Evolutionary conservation across 2,329 filamentous ascomycete species (phyloP), one percentile per base, ranked within the genome.

Genomic region (Stemphylium vesicarium): DNA sequence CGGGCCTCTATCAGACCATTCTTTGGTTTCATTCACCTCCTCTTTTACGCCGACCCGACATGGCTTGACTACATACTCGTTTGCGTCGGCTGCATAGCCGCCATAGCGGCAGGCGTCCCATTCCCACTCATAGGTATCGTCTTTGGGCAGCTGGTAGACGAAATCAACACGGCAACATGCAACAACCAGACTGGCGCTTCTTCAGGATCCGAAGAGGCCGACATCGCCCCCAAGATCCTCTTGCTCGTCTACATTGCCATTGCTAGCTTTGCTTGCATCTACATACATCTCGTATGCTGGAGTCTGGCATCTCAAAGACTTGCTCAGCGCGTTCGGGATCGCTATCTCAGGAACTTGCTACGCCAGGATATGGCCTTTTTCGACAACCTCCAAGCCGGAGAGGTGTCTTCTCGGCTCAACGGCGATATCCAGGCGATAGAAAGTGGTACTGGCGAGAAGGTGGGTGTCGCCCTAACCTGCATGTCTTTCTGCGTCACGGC

Each of bases 401-500:
- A 89, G 69, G 82, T 89, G 11, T 81, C 84, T 1, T 84, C 85
- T 8, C 80, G 87, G 15, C 81, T 91, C 38, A 86, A 86, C 65
- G 80, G 81, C 49, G 87, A 90, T 63, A 87, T 90, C 31, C 83
- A 87, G 54, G 82, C 84, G 1, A 85, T 91, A 46, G 87, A 88
- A 64, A 82, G 83, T 0, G 88, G 88, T 12, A 89, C 87, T 0
- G 87, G 85, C 1, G 88, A 90, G 72, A 91, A 91, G 70, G 87
- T 89, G 13, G 87, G 87, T 46, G 83, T 89, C 31, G 82, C 84
- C 60, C 78, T 90, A 4, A 81, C 82, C 20, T 86, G 82, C 45
- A 71, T 84, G 9, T 85, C 85, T 2, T 90, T 89, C 71, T 90
- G 90, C 66, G 68, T 89, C 48, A 85, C 88, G 0, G 84, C 87